phyloP scores from a whole-genome alignment of 2,329 filamentous ascomycete genomes.

The Elsinoe ampelina region DNA sequence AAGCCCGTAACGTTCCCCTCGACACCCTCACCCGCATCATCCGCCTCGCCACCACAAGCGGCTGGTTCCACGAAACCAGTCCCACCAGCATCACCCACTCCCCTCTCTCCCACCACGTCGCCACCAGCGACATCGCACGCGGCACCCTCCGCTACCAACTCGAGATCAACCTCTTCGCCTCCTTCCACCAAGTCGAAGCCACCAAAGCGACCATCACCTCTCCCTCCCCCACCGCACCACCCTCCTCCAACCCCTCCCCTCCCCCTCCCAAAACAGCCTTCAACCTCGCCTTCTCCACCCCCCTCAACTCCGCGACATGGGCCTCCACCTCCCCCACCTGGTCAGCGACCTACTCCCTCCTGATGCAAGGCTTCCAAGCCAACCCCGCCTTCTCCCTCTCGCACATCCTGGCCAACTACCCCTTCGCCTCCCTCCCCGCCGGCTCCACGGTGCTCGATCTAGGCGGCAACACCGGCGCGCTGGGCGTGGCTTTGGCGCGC shows the following conservation, averaged over 20 bases:
- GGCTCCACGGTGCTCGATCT: constrained; percentile 22
- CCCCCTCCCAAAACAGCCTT: not conserved
- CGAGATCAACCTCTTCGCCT: constrained; percentile 1
- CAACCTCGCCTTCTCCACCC: constrained; percentile 5
- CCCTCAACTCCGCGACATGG: constrained; percentile 2
- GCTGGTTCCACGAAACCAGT: not conserved
- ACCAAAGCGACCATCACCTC: not conserved
- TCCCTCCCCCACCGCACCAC: no score
- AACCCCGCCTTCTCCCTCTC: constrained; percentile 53
- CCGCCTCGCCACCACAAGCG: not conserved
- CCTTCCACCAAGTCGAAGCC: constrained; percentile 4
- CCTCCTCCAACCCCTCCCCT: not conserved
- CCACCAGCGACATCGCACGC: not conserved
- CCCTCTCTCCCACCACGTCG: not conserved
- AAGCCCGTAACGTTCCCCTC: not conserved
- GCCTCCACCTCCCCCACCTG: not conserved
- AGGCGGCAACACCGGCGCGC: constrained; percentile 22
- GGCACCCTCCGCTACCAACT: not conserved
- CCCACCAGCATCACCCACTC: not conserved
- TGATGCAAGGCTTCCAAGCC: constrained; percentile 37
- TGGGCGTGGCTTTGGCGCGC: constrained; percentile 31
- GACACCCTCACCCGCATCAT: constrained; percentile 5
- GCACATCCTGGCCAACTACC: constrained; percentile 56
- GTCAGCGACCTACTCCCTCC: constrained; percentile 16
- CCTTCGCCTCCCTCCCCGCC: constrained; percentile 52